Evolutionary conservation across 2,329 filamentous ascomycete species (phyloP).

Genomic region (Pseudogymnoascus sp.): DNA sequence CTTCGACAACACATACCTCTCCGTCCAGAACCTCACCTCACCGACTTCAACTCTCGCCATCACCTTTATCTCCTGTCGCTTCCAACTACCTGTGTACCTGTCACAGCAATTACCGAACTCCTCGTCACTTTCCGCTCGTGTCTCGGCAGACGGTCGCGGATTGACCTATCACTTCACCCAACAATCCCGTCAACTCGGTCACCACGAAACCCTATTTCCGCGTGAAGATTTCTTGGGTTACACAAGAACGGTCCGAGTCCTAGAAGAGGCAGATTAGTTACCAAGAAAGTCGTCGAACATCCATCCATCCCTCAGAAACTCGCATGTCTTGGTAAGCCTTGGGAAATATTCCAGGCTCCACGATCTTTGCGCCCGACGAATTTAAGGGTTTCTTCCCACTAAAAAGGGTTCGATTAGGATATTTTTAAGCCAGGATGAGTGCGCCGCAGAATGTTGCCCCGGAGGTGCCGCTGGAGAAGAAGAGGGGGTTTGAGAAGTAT

Average conservation of each 20-base stretch:
- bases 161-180: background rate
- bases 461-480: slow-evolving; percentile 16
- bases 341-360: background rate
- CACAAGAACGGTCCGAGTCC: background rate
- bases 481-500: slow-evolving; percentile 21
- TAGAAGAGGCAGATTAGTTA: too few relatives aligned
- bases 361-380: background rate
- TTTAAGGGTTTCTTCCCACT: background rate
- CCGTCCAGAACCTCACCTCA: background rate
- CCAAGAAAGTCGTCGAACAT: too few relatives aligned
- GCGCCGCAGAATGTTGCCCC: slow-evolving; percentile 17
- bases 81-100: background rate
- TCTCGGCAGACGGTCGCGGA: background rate
- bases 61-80: background rate
- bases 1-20: background rate
- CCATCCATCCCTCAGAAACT: background rate
- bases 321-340: background rate
- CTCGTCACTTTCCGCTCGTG: background rate
- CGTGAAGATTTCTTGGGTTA: background rate
- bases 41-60: background rate
- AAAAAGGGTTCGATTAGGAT: background rate
- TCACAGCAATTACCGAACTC: background rate
- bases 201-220: background rate
- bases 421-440: slow-evolving; percentile 20
- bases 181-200: background rate